Evolutionary conservation across 768 basidiomycete species (phyloP).

Genomic region (Dentipellis sp.): DNA sequence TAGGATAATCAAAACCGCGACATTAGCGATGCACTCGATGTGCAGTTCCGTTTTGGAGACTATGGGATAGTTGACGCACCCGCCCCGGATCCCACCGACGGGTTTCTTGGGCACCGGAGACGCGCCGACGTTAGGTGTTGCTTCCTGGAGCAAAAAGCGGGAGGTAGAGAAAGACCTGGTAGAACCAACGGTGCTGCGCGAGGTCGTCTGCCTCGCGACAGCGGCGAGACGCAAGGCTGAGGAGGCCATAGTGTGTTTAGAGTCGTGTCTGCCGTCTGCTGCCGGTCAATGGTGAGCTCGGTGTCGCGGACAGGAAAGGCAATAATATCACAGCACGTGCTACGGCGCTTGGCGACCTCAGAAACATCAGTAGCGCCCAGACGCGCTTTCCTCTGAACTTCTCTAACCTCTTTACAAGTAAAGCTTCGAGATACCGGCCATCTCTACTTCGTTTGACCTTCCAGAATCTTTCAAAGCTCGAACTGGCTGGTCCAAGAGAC

Average conservation of each 20-base stretch:
- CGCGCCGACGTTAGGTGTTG: slow-evolving; percentile 37
- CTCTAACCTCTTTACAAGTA: no score
- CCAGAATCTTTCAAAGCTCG: not conserved
- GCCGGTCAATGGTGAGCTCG: no score
- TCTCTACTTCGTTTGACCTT: no score
- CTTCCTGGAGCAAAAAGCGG: slow-evolving; percentile 32
- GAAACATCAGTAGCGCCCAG: no score
- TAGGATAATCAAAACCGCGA: slow-evolving; percentile 18
- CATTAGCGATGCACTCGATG: not conserved
- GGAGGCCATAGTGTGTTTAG: slow-evolving; percentile 26
- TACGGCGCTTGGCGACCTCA: no score
- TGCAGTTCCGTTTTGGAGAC: not conserved
- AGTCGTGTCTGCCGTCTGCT: not conserved
- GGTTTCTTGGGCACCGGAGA: slow-evolving; percentile 59
- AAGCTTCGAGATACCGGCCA: no score
- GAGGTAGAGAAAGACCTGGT: slow-evolving; percentile 38
- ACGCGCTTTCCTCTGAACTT: no score
- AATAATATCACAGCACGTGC: no score
- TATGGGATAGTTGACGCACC: slow-evolving; percentile 20
- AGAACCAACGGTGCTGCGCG: not conserved
- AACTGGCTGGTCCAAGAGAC: not conserved
- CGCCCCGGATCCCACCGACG: slow-evolving; percentile 46
- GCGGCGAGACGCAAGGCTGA: not conserved
- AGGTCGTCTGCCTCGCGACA: slow-evolving; percentile 2
- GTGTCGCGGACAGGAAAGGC: no score